Conservation (phyloP, 1,284 basidiomycete genomes). For the Rhodotorula glutinis region DNA sequence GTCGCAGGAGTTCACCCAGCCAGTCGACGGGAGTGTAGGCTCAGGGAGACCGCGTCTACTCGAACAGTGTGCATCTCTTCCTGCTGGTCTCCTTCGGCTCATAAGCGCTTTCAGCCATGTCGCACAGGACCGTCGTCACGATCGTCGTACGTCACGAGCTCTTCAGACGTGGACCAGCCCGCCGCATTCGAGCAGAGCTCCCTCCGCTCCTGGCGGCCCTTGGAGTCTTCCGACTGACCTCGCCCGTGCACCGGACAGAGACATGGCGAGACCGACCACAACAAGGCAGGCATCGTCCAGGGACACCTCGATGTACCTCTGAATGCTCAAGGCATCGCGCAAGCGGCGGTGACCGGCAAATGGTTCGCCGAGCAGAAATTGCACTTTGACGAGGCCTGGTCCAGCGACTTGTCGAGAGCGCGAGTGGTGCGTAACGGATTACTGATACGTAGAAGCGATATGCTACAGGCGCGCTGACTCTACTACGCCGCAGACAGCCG, state of each 20-base stretch:
- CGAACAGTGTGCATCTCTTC: no score
- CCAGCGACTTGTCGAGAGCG: constrained; percentile 37
- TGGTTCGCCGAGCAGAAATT: constrained; percentile 15
- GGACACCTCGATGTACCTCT: constrained; percentile 40
- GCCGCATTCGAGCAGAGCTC: not conserved
- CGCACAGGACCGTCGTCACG: not conserved
- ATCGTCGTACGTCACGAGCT: not conserved
- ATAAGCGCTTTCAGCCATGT: not conserved
- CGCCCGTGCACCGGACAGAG: not conserved
- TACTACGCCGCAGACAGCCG: constrained; percentile 24
- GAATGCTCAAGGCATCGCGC: constrained; percentile 33
- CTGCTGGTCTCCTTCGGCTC: no score
- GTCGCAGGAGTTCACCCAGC: no score
- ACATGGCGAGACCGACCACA: constrained; percentile 34
- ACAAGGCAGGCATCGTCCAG: constrained; percentile 38
- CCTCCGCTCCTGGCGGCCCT: not conserved
- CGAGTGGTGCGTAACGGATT: constrained; percentile 27
- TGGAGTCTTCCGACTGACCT: not conserved
- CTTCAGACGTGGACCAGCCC: not conserved
- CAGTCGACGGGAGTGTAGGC: no score
- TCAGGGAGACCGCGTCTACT: no score
- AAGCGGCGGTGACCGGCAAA: constrained; percentile 18
- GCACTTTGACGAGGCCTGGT: constrained; percentile 30
- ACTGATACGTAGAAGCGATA: no score
- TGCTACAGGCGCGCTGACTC: not conserved